These are phyloP conservation scores for Sclerotinia glacialis DNA, from an alignment of 2,329 filamentous ascomycete genomes.

Conservation along the genomic window DNA sequence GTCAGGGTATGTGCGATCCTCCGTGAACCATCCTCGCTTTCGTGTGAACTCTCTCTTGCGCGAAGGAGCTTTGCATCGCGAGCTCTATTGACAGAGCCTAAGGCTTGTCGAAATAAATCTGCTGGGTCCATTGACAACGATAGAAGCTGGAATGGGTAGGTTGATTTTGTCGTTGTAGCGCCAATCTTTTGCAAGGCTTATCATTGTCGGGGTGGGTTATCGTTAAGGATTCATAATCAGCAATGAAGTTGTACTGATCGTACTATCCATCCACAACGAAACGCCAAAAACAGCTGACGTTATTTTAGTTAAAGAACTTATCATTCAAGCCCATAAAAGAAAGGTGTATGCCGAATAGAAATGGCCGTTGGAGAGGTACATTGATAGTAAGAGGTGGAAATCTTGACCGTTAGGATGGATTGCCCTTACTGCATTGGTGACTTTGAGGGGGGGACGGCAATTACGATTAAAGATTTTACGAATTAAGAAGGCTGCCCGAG, in stretches of 20 bases:
- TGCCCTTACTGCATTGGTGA: not conserved
- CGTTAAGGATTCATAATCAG: constrained; percentile 14
- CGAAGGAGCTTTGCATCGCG: constrained; percentile 36
- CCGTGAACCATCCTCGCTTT: constrained; percentile 52
- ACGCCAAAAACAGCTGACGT: constrained; percentile 14
- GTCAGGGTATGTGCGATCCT: constrained; percentile 76
- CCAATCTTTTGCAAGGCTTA: constrained; percentile 28
- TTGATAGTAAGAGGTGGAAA: not conserved
- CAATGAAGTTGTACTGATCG: constrained; percentile 9
- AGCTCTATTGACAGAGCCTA: constrained; percentile 42
- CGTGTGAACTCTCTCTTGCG: constrained; percentile 40
- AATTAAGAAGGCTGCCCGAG: constrained; percentile 4
- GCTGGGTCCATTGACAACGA: constrained; percentile 54
- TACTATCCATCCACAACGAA: not conserved
- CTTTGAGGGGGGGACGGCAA: not conserved
- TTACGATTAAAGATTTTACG: constrained; percentile 3
- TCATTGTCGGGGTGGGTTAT: constrained; percentile 30
- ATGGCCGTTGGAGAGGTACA: not conserved
- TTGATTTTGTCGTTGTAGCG: constrained; percentile 21
- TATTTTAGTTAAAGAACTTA: constrained; percentile 2
- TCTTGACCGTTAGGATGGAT: constrained; percentile 12
- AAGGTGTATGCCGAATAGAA: not conserved
- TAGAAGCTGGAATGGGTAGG: not conserved
- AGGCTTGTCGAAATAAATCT: constrained; percentile 58
- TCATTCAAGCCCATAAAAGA: not conserved